These are phyloP conservation scores for Daldinia vernicosa DNA, from an alignment of 495 filamentous ascomycete genomes.

Conservation along the genomic window DNA sequence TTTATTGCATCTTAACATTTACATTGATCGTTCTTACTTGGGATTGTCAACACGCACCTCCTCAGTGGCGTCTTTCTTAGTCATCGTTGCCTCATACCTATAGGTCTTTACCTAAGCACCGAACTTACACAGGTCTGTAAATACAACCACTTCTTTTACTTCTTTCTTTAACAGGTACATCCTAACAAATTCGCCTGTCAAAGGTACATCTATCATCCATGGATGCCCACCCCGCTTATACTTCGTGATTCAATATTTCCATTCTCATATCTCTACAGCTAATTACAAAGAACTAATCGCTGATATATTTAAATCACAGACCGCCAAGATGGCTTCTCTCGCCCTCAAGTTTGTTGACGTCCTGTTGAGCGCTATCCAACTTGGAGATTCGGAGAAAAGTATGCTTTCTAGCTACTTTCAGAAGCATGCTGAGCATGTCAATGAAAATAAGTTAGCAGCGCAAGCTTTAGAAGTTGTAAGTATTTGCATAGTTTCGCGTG, in stretches of 20 bases:
- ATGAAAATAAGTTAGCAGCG: neutral
- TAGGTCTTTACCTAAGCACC: neutral
- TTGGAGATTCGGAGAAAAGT: neutral
- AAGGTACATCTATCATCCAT: neutral
- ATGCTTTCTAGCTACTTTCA: slow-evolving; percentile 12
- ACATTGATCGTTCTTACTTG: neutral
- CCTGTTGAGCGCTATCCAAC: neutral
- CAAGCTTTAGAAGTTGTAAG: slow-evolving; percentile 9
- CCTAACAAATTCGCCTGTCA: too few species aligned
- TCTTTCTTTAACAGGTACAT: neutral
- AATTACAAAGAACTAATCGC: neutral
- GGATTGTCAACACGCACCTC: neutral
- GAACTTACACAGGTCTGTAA: neutral
- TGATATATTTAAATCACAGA: slow-evolving; percentile 9
- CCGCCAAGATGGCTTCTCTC: neutral
- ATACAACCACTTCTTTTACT: neutral
- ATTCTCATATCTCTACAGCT: neutral
- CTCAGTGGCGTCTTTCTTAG: neutral
- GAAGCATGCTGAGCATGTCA: neutral
- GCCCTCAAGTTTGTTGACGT: neutral
- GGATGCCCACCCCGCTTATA: neutral
- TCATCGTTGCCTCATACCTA: neutral
- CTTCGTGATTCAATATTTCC: neutral
- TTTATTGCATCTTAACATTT: neutral
- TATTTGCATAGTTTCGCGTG: neutral